Base-by-base conservation (phyloP, 768 basidiomycete species). In the Termitomyces sp. region DNA sequence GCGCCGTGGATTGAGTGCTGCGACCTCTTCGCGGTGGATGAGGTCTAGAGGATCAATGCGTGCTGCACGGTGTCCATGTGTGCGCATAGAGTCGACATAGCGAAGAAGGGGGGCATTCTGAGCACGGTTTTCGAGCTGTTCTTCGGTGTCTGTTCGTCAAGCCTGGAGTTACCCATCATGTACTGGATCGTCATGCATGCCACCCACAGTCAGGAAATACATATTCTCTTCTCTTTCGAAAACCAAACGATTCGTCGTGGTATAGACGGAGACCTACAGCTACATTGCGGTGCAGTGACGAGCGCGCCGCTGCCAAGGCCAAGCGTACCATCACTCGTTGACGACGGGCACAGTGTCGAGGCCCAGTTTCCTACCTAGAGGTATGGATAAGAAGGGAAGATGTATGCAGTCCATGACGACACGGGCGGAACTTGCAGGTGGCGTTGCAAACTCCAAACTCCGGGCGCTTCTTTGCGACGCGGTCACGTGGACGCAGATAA, bases 51-150 rank as follows among this genome's bases (percentile, higher is more conserved):
- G 94, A 68, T 97, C 94, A 44, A 96, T 89, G 45, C 82, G 79
- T 0, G 93, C 92, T 3, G 92, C 91, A 33, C 91, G 84, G 66
- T 94, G 93, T 0, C 89, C 90, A 63, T 93, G 90, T 0, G 79
- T 86, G n/a, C 93, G 82, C 65, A 96, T 81, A 2, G 89, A 88
- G 69, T 96, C 95, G 12, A 94, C 91, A 68, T 94, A 95, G 36
- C 95, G 88, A 46, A 95, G 75, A 18, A 97, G 76, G 3, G 91
- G 76, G 0, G 93, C 92, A 64, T 95, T 94, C 3, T 69, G 68
- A 15, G 78, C 78, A 9, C 94, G 81, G 70, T 91, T 91, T 54
- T 76, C 68, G 15, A 93, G 77, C 64, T 92, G 89, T 0, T 75
- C 74, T 1, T 79, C 69, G 2, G 84, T 89, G 67, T 91, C 89